Evolutionary conservation across 805 yeast genomes (phyloP), one percentile per base, ranked within the genome.

Genomic region (Cephaloascus fragrans): DNA sequence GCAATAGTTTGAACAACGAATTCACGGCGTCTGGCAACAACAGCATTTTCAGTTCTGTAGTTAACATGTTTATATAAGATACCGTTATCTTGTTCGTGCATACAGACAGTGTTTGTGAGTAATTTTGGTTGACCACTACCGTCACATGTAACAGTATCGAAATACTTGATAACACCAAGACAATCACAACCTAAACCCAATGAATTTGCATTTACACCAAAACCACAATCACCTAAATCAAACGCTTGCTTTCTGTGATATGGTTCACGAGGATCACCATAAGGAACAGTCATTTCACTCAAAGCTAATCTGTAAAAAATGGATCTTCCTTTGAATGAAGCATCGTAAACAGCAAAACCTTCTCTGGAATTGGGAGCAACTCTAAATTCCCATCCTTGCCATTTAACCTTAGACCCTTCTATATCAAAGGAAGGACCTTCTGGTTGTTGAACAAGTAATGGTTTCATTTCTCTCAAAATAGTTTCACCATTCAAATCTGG

Each of bases 311-410:
- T 71, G 71, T 83, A 83, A 53, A 83, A 73, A 34, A 77, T 62
- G 37, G 83, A 80, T 61, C 93, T 76, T 38, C 89, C 90, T 58
- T 82, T 80, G 67, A 81, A 83, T 53, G 64, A 65, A 38, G 77
- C 78, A 48, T 83, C 84, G 57, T 83, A 83, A 26, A 83, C 47
- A 26, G 80, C 90, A 49, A 81, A 69, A 47, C 94, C 94, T 62
- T 83, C 94, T 67, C 94, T 77, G 38, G 74, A 77, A 50, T 78
- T 77, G 37, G 83, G 65, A 39, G 77, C 70, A 34, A 77, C 83
- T 56, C 81, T 71, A 64, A 83, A 81, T 56, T 78, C 81, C 93
- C 93, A 83, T 18, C 81, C 87, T 63, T 81, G 90, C 94, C 94
- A 83, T 43, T 64, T 59, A 47, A 84, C 71, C 54, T 77, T 76